phyloP scores from a whole-genome alignment of 2,329 filamentous ascomycete species.

The Penicillium glabrum region DNA sequence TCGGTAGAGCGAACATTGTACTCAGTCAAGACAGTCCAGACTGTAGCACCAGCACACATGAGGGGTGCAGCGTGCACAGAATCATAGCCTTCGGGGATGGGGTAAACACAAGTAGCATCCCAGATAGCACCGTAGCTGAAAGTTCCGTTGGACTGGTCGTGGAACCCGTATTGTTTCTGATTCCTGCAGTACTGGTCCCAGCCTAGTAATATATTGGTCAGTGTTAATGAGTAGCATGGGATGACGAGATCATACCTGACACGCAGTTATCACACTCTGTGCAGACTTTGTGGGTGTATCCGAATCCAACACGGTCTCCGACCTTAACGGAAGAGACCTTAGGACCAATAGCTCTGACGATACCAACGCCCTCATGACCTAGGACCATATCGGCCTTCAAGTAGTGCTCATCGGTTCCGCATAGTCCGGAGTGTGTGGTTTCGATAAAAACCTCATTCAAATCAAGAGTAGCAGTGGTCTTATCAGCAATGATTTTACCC shows the following conservation, averaged over 20 bases:
- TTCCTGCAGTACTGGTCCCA: no score
- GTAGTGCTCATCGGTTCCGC: constrained; percentile 27
- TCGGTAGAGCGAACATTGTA: constrained; percentile 64
- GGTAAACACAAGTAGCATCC: constrained; percentile 38
- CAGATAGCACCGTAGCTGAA: constrained; percentile 34
- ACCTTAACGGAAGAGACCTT: constrained; percentile 47
- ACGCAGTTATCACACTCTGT: constrained; percentile 36
- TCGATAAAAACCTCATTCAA: constrained; percentile 23
- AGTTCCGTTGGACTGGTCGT: constrained; percentile 34
- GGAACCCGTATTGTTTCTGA: constrained; percentile 28
- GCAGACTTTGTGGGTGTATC: constrained; percentile 35
- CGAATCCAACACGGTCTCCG: constrained; percentile 39
- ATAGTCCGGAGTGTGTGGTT: constrained; percentile 29
- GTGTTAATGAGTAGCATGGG: no score
- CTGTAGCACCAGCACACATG: constrained; percentile 41
- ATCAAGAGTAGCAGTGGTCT: no score
- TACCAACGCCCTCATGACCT: constrained; percentile 57
- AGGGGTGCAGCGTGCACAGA: constrained; percentile 33
- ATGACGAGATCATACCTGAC: no score
- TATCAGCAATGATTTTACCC: no score
- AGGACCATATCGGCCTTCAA: constrained; percentile 32
- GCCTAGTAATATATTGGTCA: no score
- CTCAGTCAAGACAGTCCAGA: constrained; percentile 59
- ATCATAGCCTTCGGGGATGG: constrained; percentile 33
- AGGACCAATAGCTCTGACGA: constrained; percentile 51